Evolutionary conservation across 2,329 filamentous ascomycete genomes (phyloP).

Genomic region (Colletotrichum filicis): DNA sequence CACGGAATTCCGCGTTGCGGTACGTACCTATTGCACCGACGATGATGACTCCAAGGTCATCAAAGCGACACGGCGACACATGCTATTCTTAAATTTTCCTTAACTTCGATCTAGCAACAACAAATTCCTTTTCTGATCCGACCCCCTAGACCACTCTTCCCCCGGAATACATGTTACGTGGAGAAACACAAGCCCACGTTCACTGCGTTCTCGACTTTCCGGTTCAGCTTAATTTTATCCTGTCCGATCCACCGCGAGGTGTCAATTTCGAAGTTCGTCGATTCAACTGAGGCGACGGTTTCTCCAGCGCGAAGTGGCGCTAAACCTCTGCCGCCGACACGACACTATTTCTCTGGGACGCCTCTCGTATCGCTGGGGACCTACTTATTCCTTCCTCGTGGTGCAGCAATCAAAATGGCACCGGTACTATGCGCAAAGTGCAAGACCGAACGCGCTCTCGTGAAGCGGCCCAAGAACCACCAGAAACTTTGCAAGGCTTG

Average conservation of each 20-base stretch:
- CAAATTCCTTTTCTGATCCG: not conserved
- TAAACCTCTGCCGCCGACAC: not conserved
- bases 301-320: not conserved
- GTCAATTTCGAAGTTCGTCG: not conserved
- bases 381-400: not conserved
- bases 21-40: not conserved
- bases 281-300: not conserved
- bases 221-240: not conserved
- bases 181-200: not conserved
- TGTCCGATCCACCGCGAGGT: not conserved
- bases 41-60: not conserved
- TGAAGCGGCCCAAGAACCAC: slow-evolving; percentile 94
- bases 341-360: not conserved
- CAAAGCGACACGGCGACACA: not conserved
- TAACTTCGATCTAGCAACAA: not conserved
- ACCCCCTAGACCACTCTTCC: not conserved
- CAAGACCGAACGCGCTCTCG: slow-evolving; percentile 80
- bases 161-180: not conserved
- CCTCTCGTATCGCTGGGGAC: not conserved
- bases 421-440: slow-evolving; percentile 82
- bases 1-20: not conserved
- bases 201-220: not conserved
- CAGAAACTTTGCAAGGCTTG: slow-evolving; percentile 92
- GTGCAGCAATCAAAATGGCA: slow-evolving; percentile 72
- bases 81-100: not conserved